These are phyloP conservation scores for Saksenaea vasiformis DNA, from an alignment of 371 early-diverging fungal species.

Conservation along the genomic window DNA sequence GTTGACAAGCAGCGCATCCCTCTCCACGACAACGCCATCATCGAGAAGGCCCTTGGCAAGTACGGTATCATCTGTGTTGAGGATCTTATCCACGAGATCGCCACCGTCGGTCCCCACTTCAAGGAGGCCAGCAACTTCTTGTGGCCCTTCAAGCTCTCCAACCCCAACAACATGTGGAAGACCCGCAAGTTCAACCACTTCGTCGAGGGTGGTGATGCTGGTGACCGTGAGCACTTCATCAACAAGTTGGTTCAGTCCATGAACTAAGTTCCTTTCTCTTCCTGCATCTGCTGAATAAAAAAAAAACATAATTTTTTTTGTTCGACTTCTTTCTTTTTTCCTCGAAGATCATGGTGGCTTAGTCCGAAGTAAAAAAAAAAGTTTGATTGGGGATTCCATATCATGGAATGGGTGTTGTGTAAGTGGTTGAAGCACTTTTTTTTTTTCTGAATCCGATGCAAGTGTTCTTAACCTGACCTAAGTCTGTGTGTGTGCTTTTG, in stretches of 20 bases:
- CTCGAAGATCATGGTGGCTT: background rate
- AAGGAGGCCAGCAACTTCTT: slow-evolving; percentile 95
- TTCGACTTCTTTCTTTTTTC: background rate
- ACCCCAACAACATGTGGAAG: slow-evolving; percentile 97
- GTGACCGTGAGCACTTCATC: slow-evolving; percentile 97
- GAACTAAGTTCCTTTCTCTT: slow-evolving; percentile 72
- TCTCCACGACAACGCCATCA: slow-evolving; percentile 94
- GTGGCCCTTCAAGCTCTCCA: slow-evolving; percentile 99
- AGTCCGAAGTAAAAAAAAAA: too few relatives aligned
- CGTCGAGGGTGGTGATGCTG: slow-evolving; percentile 98
- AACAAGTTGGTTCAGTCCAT: slow-evolving; percentile 96
- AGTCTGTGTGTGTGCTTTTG: too few relatives aligned
- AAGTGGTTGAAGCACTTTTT: too few relatives aligned
- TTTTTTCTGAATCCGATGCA: too few relatives aligned
- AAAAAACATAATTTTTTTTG: background rate
- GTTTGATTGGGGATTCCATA: too few relatives aligned
- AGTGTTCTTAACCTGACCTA: too few relatives aligned
- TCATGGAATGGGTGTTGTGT: too few relatives aligned
- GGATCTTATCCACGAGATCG: slow-evolving; percentile 99
- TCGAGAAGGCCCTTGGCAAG: slow-evolving; percentile 95
- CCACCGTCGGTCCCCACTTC: slow-evolving; percentile 95
- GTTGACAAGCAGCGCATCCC: slow-evolving; percentile 96
- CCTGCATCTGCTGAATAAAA: background rate
- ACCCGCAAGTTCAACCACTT: slow-evolving; percentile 97
- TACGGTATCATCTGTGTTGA: slow-evolving; percentile 98